Evolutionary conservation across 192 early-diverging fungal species (phyloP).

Genomic region (Coemansia sp.): DNA sequence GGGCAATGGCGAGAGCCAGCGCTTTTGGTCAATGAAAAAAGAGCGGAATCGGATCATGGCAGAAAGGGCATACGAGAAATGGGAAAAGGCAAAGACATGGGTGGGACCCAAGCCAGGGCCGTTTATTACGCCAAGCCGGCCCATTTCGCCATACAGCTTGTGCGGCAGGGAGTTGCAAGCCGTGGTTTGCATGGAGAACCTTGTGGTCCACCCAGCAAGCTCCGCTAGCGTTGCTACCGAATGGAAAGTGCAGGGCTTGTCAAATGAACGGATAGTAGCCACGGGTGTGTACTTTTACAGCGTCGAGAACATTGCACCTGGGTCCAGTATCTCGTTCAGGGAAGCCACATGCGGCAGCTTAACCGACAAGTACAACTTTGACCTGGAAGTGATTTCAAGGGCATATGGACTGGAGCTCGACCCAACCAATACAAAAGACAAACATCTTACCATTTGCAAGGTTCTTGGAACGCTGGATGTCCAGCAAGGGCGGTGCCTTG

Average conservation of each 20-base stretch:
- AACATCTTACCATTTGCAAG: slow-evolving; percentile 26
- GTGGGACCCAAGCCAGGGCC: slow-evolving; percentile 43
- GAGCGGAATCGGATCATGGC: background rate
- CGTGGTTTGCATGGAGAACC: slow-evolving; percentile 74
- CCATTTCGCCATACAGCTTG: slow-evolving; percentile 30
- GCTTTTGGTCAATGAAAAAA: background rate
- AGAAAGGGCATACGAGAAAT: background rate
- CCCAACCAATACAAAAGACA: background rate
- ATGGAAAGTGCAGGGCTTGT: slow-evolving; percentile 79
- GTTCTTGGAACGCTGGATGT: slow-evolving; percentile 44
- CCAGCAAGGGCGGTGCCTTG: slow-evolving; percentile 59
- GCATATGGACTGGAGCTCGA: slow-evolving; percentile 20
- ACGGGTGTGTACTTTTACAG: slow-evolving; percentile 77
- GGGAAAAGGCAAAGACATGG: slow-evolving; percentile 21
- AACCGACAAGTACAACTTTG: background rate
- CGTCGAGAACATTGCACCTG: slow-evolving; percentile 65
- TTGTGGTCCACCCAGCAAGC: slow-evolving; percentile 68
- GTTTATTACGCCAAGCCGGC: slow-evolving; percentile 34
- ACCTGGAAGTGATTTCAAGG: slow-evolving; percentile 8
- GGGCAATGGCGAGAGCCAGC: background rate
- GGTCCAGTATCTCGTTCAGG: slow-evolving; percentile 64
- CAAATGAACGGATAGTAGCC: slow-evolving; percentile 71
- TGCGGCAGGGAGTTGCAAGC: slow-evolving; percentile 57
- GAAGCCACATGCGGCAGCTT: slow-evolving; percentile 1
- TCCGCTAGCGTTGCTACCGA: slow-evolving; percentile 57